Evolutionary conservation across 345 rosid genomes (phyloP), one percentile per base, ranked within the genome.

Genomic region (Bruguiera gymnorhiza): DNA sequence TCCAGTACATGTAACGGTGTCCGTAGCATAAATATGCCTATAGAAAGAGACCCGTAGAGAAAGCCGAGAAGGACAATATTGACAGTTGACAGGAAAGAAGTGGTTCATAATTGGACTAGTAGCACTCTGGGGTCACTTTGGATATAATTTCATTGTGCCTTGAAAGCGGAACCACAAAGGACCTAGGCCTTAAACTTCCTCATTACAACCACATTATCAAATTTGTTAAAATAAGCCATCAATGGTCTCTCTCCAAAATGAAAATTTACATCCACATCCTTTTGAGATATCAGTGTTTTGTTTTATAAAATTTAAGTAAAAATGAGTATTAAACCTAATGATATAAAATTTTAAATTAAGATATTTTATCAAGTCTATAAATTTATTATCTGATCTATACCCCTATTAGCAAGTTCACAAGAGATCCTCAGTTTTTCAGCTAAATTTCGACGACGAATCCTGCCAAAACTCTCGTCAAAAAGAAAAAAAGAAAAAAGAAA

Each of bases 161-260:
- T 57, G 81, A 74, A 71, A 74, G 76, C 78, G 78, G 76, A 76
- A 71, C 23, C 46, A 43, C 21, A 54, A 31, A 34, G 26, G 56
- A 56, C 72, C 65, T 39, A 0, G 27, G 43, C 65, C 54, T 19
- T 34, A 63, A 52, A 48, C n/a, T 5, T 52, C 67, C n/a, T 50
- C 37, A 21, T 66, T 43, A 13, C 50, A 3, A 1, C 5, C 15
- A 3, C 50, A 13, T 43, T 0, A 43, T 43, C 64, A 46, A 55
- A 11, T 6, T 34, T 55, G 16, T 16, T 53, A 39, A 29, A 43
- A 43, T 32, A 54, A 72, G 50, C 56, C 31, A 46, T 57, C 70
- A 13, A 15, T n/a, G 24, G 29, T 48, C 16, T 34, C 16, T 34
- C 57, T 23, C 27, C 10, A 10, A 18, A 7, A 27, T 29, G 50